These are phyloP conservation scores for Linanthus parryae DNA, from an alignment of 148 eudicot species.

Conservation along the genomic window DNA sequence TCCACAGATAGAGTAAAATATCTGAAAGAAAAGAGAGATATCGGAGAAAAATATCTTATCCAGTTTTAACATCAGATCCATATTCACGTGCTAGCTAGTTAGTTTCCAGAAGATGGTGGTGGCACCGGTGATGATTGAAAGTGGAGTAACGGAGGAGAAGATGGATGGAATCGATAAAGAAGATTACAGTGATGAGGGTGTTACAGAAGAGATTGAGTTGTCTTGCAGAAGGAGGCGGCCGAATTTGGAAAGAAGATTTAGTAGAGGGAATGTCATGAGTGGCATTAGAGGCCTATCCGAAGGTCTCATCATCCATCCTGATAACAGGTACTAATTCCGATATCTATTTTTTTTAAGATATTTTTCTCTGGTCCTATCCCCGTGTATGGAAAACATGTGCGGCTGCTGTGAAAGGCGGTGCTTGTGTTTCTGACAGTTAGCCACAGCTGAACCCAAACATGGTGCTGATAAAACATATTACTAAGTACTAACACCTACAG, in stretches of 20 bases:
- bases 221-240: slow-evolving; percentile 33
- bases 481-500: not conserved
- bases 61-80: too few relatives aligned
- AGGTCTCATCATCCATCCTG: slow-evolving; percentile 47
- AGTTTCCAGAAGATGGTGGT: too few relatives aligned
- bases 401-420: not conserved
- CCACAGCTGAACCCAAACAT: not conserved
- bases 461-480: not conserved
- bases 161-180: slow-evolving; percentile 1
- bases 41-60: too few relatives aligned
- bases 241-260: slow-evolving; percentile 14
- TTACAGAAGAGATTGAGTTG: slow-evolving; percentile 28
- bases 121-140: not conserved
- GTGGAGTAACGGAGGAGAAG: not conserved
- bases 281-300: slow-evolving; percentile 43
- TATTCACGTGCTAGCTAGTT: too few relatives aligned
- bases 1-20: too few relatives aligned
- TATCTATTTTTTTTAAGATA: too few relatives aligned
- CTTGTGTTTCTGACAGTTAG: not conserved
- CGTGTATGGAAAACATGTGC: too few relatives aligned
- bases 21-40: too few relatives aligned
- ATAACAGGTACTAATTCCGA: slow-evolving; percentile 56
- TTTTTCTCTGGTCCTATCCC: too few relatives aligned
- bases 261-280: slow-evolving; percentile 34
- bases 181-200: slow-evolving; percentile 35